phyloP scores from a whole-genome alignment of 2,329 filamentous ascomycete genomes.

The Penicillium janthinellum region DNA sequence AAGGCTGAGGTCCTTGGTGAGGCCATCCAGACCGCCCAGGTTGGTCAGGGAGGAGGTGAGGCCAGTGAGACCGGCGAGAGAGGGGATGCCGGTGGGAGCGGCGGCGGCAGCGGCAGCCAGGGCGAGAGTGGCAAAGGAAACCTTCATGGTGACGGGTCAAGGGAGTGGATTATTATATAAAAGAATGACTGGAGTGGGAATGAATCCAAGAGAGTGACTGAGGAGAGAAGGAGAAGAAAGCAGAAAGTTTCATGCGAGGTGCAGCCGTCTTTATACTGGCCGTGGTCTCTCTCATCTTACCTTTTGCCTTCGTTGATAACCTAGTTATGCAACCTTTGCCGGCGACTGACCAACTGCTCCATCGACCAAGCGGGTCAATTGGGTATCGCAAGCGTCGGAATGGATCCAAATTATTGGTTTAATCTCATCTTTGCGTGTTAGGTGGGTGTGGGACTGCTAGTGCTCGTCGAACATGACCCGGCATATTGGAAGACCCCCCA shows the following conservation, averaged over 20 bases:
- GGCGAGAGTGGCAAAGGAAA: conserved; percentile 43
- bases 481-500: background rate
- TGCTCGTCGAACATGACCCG: conserved; percentile 16
- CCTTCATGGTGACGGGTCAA: conserved; percentile 20
- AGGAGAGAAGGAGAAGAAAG: conserved; percentile 3
- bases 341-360: conserved; percentile 1
- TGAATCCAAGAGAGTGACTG: conserved; percentile 22
- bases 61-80: conserved; percentile 6
- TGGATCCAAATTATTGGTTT: background rate
- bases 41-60: conserved; percentile 15
- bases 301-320: background rate
- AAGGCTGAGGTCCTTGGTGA: conserved; percentile 22
- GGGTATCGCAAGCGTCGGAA: background rate
- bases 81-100: conserved; percentile 20
- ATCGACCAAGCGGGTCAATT: conserved; percentile 11
- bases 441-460: conserved; percentile 13
- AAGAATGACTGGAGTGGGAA: conserved; percentile 23
- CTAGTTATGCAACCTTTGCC: background rate
- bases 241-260: conserved; percentile 11
- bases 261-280: conserved; percentile 18
- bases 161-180: conserved; percentile 9
- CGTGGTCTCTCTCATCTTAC: conserved; percentile 1
- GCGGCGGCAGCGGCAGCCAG: conserved; percentile 26
- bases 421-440: background rate
- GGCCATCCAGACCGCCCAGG: conserved; percentile 15